Evolutionary conservation across 495 filamentous ascomycete genomes (phyloP), one percentile per base, ranked within the genome.

Genomic region (Xylaria grammica): DNA sequence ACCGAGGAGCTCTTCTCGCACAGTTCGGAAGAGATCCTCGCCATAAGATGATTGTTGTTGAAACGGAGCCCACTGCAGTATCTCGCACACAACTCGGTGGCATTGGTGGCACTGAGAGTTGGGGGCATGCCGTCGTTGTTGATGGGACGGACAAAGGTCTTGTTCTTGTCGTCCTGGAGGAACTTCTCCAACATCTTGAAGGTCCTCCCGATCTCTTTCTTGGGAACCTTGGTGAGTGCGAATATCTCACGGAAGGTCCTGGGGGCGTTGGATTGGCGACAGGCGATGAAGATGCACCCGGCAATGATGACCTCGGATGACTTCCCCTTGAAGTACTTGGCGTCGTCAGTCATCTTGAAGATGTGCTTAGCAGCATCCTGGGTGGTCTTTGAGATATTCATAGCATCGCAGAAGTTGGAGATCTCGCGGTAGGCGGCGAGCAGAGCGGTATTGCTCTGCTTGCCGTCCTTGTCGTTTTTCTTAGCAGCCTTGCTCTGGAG

Each of bases 251-350:
- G 88, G 81, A 98, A 99, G 1, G 92, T 97, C 55, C 96, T 89
- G 2, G 90, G 90, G 20, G 93, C 90, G 66, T 87, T 86, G 71
- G 89, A 90, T 77, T 97, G 92, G 36, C 95, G 93, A 74, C 94
- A 97, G 26, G 95, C 94, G 71, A 98, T 93, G 81, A 98, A 97
- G 76, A 99, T 94, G 75, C 94, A 97, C 2, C 93, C 92, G 9
- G 95, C 96, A 56, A 97, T 94, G 62, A 98, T 89, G 50, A 92
- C 92, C 68, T 98, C 94, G 63, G 92, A 90, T 0, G 92, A 91
- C 78, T 98, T 99, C 69, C 94, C 93, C 81, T 96, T 96, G 81
- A 99, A 92, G 3, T 91, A 86, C 76, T 94, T 94, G 65, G 87
- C 89, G 70, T 98, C 94, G 57, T 97, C 91, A 17, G 94, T 90